Conservation (phyloP, 768 basidiomycete genomes). For the Cyclocybe aegerita region DNA sequence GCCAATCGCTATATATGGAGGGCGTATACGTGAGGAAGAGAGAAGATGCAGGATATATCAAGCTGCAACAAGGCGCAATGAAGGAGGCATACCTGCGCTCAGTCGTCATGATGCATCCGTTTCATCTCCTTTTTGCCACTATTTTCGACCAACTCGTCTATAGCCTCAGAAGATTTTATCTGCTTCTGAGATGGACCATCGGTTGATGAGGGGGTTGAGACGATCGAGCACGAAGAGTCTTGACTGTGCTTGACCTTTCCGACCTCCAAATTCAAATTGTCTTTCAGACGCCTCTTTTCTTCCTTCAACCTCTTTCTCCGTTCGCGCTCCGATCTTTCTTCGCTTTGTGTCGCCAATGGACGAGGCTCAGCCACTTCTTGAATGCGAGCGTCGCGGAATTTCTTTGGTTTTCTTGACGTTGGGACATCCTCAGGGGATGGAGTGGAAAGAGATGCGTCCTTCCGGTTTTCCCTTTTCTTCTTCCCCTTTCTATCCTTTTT, state of each 20-base stretch:
- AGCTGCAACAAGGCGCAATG: no score
- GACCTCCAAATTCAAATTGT: background rate
- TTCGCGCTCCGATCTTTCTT: no score
- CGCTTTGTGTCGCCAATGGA: no score
- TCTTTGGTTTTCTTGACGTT: no score
- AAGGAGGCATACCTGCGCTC: no score
- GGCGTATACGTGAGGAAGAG: no score
- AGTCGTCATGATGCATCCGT: slow-evolving; percentile 8
- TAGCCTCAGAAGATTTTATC: background rate
- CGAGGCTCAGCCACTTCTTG: no score
- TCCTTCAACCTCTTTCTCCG: slow-evolving; percentile 10
- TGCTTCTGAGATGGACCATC: slow-evolving; percentile 1
- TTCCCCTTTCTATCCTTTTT: background rate
- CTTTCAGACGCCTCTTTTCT: slow-evolving; percentile 6
- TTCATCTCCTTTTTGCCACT: slow-evolving; percentile 13
- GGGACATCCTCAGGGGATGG: background rate
- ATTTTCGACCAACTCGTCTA: background rate
- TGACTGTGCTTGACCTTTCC: background rate
- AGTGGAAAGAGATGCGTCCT: background rate
- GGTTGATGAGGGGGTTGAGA: background rate
- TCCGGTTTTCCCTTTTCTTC: background rate
- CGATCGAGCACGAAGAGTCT: background rate
- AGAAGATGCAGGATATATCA: no score
- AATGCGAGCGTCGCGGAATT: no score
- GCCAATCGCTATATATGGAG: no score